Evolutionary conservation across 208 protist species (phyloP).

Genomic region (Leishmania tropica): DNA sequence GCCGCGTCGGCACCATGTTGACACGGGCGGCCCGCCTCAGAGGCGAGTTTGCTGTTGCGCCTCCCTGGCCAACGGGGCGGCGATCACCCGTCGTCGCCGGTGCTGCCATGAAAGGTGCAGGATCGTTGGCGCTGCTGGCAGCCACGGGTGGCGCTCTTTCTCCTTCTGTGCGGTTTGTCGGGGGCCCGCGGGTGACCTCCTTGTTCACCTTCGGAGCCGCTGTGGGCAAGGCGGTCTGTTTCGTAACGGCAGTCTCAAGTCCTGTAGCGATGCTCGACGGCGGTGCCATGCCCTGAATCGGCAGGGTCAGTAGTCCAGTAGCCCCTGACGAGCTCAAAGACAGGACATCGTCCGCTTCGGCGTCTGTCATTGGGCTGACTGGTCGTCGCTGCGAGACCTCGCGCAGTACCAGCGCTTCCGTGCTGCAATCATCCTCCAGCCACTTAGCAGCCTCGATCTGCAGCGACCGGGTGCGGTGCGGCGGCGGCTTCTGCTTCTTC

Average conservation of each 20-base stretch:
- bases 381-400: conserved; percentile 13
- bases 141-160: background rate
- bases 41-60: background rate
- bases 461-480: conserved; percentile 1
- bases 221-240: background rate
- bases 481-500: conserved; percentile 1
- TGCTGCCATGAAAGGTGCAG: background rate
- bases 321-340: conserved; percentile 5
- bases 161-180: background rate
- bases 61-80: background rate
- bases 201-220: too few species aligned
- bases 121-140: background rate
- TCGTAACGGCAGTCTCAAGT: background rate
- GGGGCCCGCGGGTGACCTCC: too few species aligned
- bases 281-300: background rate
- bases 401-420: conserved; percentile 19
- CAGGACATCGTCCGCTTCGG: background rate
- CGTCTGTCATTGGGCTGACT: background rate
- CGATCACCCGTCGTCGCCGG: background rate
- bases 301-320: background rate
- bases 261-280: background rate
- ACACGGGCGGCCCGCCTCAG: background rate
- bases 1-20: background rate
- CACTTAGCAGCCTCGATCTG: conserved; percentile 11
- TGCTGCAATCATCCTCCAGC: conserved; percentile 16